Evolutionary conservation across 2,329 filamentous ascomycete genomes (phyloP), one percentile per base, ranked within the genome.

Genomic region (Falciphora oryzae): DNA sequence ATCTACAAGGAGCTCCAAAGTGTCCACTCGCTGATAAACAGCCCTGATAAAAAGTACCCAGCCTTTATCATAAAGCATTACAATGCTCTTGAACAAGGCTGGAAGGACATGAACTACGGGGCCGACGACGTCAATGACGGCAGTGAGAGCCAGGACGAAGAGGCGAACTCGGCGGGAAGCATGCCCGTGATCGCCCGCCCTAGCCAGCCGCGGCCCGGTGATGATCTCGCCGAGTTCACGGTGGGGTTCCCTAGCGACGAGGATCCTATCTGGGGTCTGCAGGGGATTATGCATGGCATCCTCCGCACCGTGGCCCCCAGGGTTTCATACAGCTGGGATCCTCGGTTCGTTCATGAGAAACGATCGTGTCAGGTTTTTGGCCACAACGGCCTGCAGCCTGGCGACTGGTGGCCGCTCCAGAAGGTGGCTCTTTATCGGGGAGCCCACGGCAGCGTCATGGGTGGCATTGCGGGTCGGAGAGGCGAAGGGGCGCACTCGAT

Each of bases 401-500:
- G 78, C 11, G 69, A 80, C 35, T 87, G 85, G 84, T 87, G 79
- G 78, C 83, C 84, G 0, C 75, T 76, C 0, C 83, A 85, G 66
- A 73, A 83, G 0, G 79, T 76, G 13, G 78, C 81, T 0, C 70
- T 85, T 0, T 79, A 81, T 16, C 78, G 83, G 64, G 84, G 85
- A 4, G 83, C 81, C 0, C 85, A 87, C 67, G 84, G 83, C 2
- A 67, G 72, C 0, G 66, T 75, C 0, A 76, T 81, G 69, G 79
- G 74, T 2, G 83, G 83, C 3, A 88, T 89, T 50, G 78, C 72
- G 27, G 84, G 85, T 3, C 74, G 74, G 7, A 69, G 67, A 1
- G 69, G 69, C 0, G 59, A 73, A 1, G 85, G 85, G 0, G 82
- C 84, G 0, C 83, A 77, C 61, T 85, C 82, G 0, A 79, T 88